Evolutionary conservation across 257 asterid species (phyloP).

Genomic region (Solanum sejunctum): DNA sequence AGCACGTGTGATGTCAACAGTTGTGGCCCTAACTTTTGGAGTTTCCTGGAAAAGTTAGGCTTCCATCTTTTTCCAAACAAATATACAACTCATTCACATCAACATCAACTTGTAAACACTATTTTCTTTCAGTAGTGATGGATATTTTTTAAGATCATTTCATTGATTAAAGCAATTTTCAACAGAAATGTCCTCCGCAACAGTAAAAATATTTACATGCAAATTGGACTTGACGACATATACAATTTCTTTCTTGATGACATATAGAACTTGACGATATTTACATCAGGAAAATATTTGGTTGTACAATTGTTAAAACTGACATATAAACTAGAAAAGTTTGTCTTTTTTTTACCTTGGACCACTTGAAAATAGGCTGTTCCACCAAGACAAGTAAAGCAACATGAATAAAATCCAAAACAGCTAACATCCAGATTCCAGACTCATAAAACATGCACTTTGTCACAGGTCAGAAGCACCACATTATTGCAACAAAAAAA

Average conservation of each 20-base stretch:
- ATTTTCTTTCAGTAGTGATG: background rate
- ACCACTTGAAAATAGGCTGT: background rate
- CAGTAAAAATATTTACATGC: background rate
- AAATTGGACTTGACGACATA: background rate
- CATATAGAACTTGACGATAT: too few relatives aligned
- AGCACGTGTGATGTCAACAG: background rate
- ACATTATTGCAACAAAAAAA: background rate
- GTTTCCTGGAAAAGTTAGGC: background rate
- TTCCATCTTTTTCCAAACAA: background rate
- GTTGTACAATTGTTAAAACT: background rate
- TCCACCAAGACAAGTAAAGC: background rate
- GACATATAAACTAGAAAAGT: background rate
- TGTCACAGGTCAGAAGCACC: background rate
- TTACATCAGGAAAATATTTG: background rate
- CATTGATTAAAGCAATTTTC: background rate
- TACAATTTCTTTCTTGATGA: background rate
- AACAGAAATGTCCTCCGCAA: background rate
- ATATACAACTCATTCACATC: background rate
- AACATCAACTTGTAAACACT: background rate
- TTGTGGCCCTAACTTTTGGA: background rate
- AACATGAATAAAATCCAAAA: background rate
- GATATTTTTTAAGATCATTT: background rate
- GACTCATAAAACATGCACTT: background rate
- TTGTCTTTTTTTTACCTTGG: background rate
- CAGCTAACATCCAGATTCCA: background rate